Percentiles rank a stretch among this genome's conserved stretches.
phyloP scores from a whole-genome alignment of 1,139 yeast species.

The Sugiyamaella novakii region DNA sequence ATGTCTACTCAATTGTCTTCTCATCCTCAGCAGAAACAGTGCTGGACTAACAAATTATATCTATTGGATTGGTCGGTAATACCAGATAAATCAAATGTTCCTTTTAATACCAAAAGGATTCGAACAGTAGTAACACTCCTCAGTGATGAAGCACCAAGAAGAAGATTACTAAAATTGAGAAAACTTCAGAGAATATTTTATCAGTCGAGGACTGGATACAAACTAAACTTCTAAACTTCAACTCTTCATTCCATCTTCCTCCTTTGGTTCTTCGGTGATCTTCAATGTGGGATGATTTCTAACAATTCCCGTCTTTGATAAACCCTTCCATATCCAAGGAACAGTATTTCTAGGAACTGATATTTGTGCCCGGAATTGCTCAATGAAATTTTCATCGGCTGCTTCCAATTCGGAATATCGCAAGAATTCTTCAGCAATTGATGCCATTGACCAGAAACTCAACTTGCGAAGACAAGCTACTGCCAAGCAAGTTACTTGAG shows the following conservation, averaged over 20 bases:
- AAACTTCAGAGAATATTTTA: neutral
- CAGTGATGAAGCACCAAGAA: slow-evolving; percentile 13
- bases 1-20: no score
- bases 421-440: slow-evolving; percentile 83
- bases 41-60: slow-evolving; percentile 11
- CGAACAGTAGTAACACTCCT: slow-evolving; percentile 1
- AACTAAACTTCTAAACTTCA: no score
- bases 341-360: slow-evolving; percentile 56
- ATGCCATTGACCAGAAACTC: slow-evolving; percentile 86
- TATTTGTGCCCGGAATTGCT: slow-evolving; percentile 69
- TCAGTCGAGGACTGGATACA: no score
- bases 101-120: slow-evolving; percentile 3
- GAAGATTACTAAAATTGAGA: slow-evolving; percentile 4
- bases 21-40: neutral
- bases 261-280: slow-evolving; percentile 21
- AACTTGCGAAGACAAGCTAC: slow-evolving; percentile 84
- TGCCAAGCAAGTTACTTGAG: slow-evolving; percentile 79
- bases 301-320: slow-evolving; percentile 58
- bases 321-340: slow-evolving; percentile 76
- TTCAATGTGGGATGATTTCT: slow-evolving; percentile 40
- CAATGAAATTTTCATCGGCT: slow-evolving; percentile 82
- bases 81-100: slow-evolving; percentile 13
- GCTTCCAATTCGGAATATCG: slow-evolving; percentile 79
- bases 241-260: no score
- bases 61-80: slow-evolving; percentile 13